A percentile compares a stretch with the other conserved stretches of the same genome.
phyloP scores from a whole-genome alignment of 768 basidiomycete genomes.

The Boletus speciosus region DNA sequence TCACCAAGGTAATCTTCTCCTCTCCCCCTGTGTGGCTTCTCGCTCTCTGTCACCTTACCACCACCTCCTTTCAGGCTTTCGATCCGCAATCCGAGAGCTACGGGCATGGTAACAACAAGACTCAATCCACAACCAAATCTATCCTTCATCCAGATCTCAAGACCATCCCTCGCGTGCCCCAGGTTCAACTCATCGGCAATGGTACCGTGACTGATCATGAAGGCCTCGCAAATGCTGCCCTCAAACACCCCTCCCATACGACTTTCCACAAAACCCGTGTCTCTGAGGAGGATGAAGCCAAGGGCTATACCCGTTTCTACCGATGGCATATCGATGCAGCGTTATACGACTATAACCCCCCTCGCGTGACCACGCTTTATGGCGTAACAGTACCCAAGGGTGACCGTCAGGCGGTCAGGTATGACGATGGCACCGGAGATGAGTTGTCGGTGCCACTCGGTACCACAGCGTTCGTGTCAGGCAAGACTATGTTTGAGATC shows the following conservation, averaged over 20 bases:
- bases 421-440: slow-evolving; percentile 87
- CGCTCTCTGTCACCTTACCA: not conserved
- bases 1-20: slow-evolving; percentile 63
- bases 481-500: slow-evolving; percentile 81
- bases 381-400: slow-evolving; percentile 72
- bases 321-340: slow-evolving; percentile 94
- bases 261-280: slow-evolving; percentile 84
- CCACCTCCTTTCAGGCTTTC: slow-evolving; percentile 56
- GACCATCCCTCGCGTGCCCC: slow-evolving; percentile 83
- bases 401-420: slow-evolving; percentile 57
- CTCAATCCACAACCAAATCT: slow-evolving; percentile 65
- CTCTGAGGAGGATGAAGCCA: slow-evolving; percentile 67
- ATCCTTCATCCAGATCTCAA: slow-evolving; percentile 88
- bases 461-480: slow-evolving; percentile 81
- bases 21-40: not conserved
- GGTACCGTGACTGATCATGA: slow-evolving; percentile 78
- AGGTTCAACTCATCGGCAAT: slow-evolving; percentile 92
- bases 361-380: slow-evolving; percentile 83
- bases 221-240: slow-evolving; percentile 69
- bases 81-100: slow-evolving; percentile 62
- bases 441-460: slow-evolving; percentile 80
- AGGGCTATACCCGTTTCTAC: slow-evolving; percentile 84
- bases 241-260: slow-evolving; percentile 84
- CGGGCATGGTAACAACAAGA: slow-evolving; percentile 90
- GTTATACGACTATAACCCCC: slow-evolving; percentile 71